Base-by-base conservation (phyloP, 2,329 filamentous ascomycete genomes). In the Zarea fungicola region DNA sequence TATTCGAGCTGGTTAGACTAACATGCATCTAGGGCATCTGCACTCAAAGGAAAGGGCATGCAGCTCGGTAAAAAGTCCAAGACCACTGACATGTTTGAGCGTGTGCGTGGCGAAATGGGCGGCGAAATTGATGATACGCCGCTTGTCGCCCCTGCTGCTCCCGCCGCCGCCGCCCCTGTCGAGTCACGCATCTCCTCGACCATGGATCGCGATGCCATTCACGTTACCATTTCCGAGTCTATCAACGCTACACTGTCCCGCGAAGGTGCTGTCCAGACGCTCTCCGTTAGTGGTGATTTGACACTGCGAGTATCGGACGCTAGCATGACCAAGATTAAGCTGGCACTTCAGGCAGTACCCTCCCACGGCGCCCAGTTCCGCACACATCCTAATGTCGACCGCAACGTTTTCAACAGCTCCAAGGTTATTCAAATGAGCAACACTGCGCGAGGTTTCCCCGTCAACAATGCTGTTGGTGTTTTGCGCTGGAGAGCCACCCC, bases 61-160 rank as follows among this genome's bases (percentile, higher is more conserved):
- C 92, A 97, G 69, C 77, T 99, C 50, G 93, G 93, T 70, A 97
- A 97, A 77, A 99, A 99, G 74, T 95, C 89, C 52, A 97, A 97
- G 76, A 91, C 89, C 19, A 95, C 87, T 25, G 92, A 95, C 67
- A 96, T 97, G 78, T 97, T 95, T 65, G 92, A 97, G 70, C 87
- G 91, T 61, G 91, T 99, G 28, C 85, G 90, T 57, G 89, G 88
- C 52, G 92, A 97, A 56, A 77, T 97, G 64, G 91, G 90, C n/a
- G 79, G 85, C 31, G 89, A 95, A 62, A 83, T 83, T 31, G 90
- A 96, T 64, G 84, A 90, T 48, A 70, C 72, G 36, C 89, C 89
- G 31, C 76, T 95, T 22, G 83, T 92, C 16, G 73, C 81, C 26
- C 75, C 76, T 31, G 70, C 78, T 37, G 63, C 72, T 60, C 54